Base-by-base conservation (phyloP, 2,329 filamentous ascomycete species). In the Fusarium tjaetaba region DNA sequence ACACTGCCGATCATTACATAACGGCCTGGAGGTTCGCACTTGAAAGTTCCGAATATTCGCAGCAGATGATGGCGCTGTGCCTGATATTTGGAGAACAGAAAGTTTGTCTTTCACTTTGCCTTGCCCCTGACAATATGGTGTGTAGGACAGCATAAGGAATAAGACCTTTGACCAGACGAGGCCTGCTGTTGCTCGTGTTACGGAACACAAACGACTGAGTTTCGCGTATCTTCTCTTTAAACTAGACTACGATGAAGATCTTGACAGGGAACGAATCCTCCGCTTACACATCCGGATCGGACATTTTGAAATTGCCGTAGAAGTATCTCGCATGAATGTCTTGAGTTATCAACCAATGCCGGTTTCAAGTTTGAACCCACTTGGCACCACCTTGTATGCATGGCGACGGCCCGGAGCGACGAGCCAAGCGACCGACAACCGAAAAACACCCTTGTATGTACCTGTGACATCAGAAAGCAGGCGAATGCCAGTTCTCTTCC, bases 341-440 rank as follows among this genome's bases (percentile, higher is more conserved):
- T 41, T 36, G n/a, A 41, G 30, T 43, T 48, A 56, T 46, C 36
- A 42, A 46, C 60, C 49, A 55, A 43, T 61, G 28, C 14, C 24
- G 18, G 28, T 63, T 39, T 36, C 59, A 26, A 61, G 39, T n/a
- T 38, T 38, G 22, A 39, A 51, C 52, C 46, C 39, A 32, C 52
- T 42, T 24, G 20, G 22, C 58, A 48, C 30, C 26, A 43, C 22
- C 32, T 38, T 42, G 22, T 24, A 39, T 63, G 38, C 32, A 51
- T 15, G 28, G 65, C 58, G 64, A 74, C 28, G 68, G 57, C 32
- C 71, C 71, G 71, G 48, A 41, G 57, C 61, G 70, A 72, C 11
- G 34, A 52, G 28, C 70, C 70, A 62, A 58, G 46, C 38, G 64
- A 55, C 71, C 68, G 64, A 74, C 42, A 72, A 18, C 55, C 72